Evolutionary conservation across 2,329 filamentous ascomycete species (phyloP).

Genomic region (Diaporthe ilicicola): DNA sequence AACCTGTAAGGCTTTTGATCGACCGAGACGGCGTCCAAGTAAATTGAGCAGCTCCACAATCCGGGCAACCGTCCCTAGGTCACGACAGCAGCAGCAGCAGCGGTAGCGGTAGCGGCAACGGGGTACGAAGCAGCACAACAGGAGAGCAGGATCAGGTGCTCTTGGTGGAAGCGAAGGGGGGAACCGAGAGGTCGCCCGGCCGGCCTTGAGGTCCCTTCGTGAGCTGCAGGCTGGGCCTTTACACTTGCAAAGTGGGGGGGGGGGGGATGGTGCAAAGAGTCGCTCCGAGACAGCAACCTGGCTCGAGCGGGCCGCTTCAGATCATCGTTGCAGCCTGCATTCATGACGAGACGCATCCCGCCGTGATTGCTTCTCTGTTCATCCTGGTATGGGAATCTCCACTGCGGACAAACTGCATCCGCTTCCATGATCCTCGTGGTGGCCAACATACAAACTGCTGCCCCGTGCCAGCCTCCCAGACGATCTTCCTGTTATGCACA

Average conservation of each 20-base stretch:
- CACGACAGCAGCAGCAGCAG: constrained; percentile 19
- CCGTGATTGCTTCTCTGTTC: not conserved
- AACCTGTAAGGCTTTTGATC: not conserved
- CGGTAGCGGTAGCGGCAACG: constrained; percentile 5
- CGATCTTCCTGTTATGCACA: constrained; percentile 3
- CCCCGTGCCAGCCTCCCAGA: constrained; percentile 20
- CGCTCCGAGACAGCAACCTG: not conserved
- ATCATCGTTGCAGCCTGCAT: constrained; percentile 12
- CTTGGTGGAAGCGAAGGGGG: not conserved
- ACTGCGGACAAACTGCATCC: not conserved
- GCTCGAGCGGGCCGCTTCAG: not conserved
- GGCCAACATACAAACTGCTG: not conserved
- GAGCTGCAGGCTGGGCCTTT: not conserved
- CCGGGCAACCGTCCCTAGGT: constrained; percentile 18
- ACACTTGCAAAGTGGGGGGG: not conserved
- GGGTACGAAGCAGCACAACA: constrained; percentile 20
- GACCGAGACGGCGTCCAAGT: not conserved
- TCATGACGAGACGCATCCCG: not conserved
- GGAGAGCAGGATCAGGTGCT: constrained; percentile 17
- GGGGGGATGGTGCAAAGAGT: not conserved
- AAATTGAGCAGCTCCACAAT: constrained; percentile 13
- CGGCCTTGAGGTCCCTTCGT: constrained; percentile 6
- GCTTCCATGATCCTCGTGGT: constrained; percentile 14
- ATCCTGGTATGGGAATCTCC: constrained; percentile 11
- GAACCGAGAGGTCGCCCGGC: constrained; percentile 4